Base-by-base conservation (phyloP, 179 eudicot species). In the Carnegiea gigantea region DNA sequence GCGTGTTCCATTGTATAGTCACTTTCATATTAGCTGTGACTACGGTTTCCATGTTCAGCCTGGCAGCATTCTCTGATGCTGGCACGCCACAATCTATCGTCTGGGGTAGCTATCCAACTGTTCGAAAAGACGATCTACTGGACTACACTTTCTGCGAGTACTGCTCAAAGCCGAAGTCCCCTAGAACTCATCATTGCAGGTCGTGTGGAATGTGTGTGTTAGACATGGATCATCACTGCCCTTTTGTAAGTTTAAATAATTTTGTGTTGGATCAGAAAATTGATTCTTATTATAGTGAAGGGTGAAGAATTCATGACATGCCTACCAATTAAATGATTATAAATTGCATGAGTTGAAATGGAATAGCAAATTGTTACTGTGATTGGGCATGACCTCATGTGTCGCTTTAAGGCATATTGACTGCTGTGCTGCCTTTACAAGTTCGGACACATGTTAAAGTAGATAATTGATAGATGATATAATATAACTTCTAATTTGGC, bases 221-320 rank as follows among this genome's bases (percentile, higher is more conserved):
- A 87, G 98, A 95, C 87, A 97, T 97, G 99, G 98, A 97, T 92
- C 99, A 97, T 88, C 99, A 97, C 80, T 97, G 99, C 89, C 99
- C 99, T 77, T 95, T 97, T 85, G 99, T 97, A 92, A 92, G 99
- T 89, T 83, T 6, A 38, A 36, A 20, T 70, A 9, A 26, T 71
- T 28, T 67, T 44, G 9, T 28, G 57, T 60, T 73, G 30, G 71
- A 24, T 70, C 48, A 36, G 28, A 76, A 40, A 70, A 12, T 71
- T 71, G 67, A 65, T 36, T 70, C 13, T 30, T 68, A 53, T 26
- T 77, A 8, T 36, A 68, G 33, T 75, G 26, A 33, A 40, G 33
- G 28, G 18, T 33, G 13, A 18, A 65, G n/a, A 49, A 21, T 36
- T 71, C 53, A 28, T 65, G 57, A 53, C 75, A 71, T 76, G 74